Conservation (phyloP, 306 rosid species). For the Castanea sativa region DNA sequence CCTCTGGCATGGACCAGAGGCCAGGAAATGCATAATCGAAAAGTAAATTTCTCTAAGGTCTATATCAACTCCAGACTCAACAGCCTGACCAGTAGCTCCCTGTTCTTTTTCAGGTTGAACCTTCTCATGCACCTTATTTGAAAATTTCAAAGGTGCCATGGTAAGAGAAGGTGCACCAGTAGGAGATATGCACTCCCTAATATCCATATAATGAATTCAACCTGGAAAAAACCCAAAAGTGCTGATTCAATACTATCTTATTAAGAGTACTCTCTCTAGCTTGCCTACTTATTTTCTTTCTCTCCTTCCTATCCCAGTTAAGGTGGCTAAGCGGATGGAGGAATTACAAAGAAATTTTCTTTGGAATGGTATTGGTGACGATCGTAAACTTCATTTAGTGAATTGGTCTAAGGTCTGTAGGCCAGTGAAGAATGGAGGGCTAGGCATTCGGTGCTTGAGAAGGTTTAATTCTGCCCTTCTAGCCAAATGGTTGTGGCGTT, state of each 20-base stretch:
- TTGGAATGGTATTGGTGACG: too few species aligned
- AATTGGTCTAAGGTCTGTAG: too few species aligned
- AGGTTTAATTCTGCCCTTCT: too few species aligned
- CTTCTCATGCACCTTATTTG: constrained; percentile 51
- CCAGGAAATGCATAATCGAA: constrained; percentile 72
- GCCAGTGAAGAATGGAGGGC: too few species aligned
- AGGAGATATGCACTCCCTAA: constrained; percentile 49
- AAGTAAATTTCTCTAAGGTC: constrained; percentile 78
- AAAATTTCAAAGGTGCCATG: constrained; percentile 44
- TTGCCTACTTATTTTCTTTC: too few species aligned
- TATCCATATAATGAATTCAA: constrained; percentile 44
- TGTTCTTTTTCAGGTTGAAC: constrained; percentile 30
- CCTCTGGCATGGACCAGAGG: constrained; percentile 74
- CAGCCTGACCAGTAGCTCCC: constrained; percentile 26
- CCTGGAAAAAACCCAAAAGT: constrained; percentile 38
- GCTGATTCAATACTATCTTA: not conserved
- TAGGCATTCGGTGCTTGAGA: too few species aligned
- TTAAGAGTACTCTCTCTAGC: too few species aligned
- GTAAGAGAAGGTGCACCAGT: constrained; percentile 38
- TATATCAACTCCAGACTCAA: constrained; percentile 49
- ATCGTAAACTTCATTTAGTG: too few species aligned
- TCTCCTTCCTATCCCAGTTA: too few species aligned
- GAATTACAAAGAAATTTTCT: too few species aligned
- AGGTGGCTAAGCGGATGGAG: too few species aligned
- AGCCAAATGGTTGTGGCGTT: too few species aligned